Evolutionary conservation across 768 basidiomycete species (phyloP), one percentile per base, ranked within the genome.

Genomic region (Russula earlei): DNA sequence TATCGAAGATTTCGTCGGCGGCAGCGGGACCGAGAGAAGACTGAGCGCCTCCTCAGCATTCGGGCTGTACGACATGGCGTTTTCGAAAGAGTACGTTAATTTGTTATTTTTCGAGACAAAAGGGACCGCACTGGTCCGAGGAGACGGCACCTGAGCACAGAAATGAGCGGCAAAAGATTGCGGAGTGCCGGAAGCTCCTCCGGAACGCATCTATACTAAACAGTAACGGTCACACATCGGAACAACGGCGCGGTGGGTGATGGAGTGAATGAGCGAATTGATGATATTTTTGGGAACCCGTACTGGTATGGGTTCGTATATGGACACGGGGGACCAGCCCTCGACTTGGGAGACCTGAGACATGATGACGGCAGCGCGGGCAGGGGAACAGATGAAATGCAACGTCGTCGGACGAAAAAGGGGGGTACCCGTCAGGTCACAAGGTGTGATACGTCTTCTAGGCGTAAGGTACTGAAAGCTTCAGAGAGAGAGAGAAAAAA

Each of bases 371-470:
- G 72, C 67, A 4, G 89, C 88, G 41, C 92, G 78, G 1, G 72
- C 66, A 0, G 92, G 91, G 4, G 90, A 90, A 66, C 91, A 94
- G 20, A 92, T 83, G 63, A 91, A 91, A 68, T 96, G 92, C 41
- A 95, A 64, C 19, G 74, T 75, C 17, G 68, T 63, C 14, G 90
- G 72, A 34, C 69, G 64, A 4, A 67, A 76, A 7, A 91, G 71
- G 50, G 66, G 73, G 5, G 83, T 84, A 8, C 67, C 72, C 3
- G 65, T 64, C 45, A 92, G 71, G 68, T 95, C 89, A 51, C 70
- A 71, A 20, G 91, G 91, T 12, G 78, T 81, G 52, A 93, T 74
- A 5, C 83, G 81, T 52, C 84, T 75, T 51, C 84, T 76, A 31
- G 85, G 79, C 0, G 85, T 88, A 47, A 83, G 72, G 65, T 94